Conservation (phyloP, 768 basidiomycete genomes). For the Amanita pseudoporphyria region DNA sequence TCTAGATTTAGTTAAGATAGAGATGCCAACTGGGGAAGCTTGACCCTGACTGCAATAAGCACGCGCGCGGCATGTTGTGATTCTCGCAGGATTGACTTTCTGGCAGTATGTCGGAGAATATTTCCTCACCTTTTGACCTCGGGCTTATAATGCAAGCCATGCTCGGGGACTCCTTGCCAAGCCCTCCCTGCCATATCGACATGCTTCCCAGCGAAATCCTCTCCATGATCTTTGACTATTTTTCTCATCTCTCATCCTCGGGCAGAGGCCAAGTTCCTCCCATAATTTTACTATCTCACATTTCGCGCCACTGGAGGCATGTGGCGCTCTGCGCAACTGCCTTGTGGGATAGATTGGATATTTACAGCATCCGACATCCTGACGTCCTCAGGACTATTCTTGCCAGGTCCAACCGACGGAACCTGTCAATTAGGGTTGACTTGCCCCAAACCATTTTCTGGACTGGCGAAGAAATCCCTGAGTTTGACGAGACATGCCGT, state of each 20-base stretch:
- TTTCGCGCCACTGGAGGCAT: slow-evolving; percentile 42
- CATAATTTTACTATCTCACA: slow-evolving; percentile 37
- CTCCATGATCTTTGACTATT: slow-evolving; percentile 5
- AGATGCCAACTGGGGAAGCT: not conserved
- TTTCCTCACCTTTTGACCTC: slow-evolving; percentile 7
- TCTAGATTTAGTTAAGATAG: slow-evolving; percentile 25
- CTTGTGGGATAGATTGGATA: slow-evolving; percentile 27
- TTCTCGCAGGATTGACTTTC: not conserved
- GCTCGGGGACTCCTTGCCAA: not conserved
- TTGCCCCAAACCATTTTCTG: slow-evolving; percentile 7
- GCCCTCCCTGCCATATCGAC: not conserved
- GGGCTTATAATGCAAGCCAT: slow-evolving; percentile 3
- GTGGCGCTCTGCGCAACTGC: slow-evolving; percentile 38
- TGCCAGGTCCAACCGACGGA: not conserved
- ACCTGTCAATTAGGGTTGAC: slow-evolving; percentile 1
- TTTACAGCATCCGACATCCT: slow-evolving; percentile 1
- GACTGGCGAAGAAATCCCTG: slow-evolving; percentile 4
- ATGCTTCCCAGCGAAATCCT: slow-evolving; percentile 8
- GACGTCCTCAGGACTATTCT: slow-evolving; percentile 5
- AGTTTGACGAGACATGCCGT: slow-evolving; percentile 1
- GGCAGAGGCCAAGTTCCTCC: slow-evolving; percentile 19
- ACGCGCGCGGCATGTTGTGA: not conserved
- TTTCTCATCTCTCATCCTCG: slow-evolving; percentile 4
- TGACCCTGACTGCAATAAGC: slow-evolving; percentile 1
- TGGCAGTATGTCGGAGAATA: not conserved